Evolutionary conservation across 768 basidiomycete species (phyloP), one percentile per base, ranked within the genome.

Genomic region (Hortiboletus campestris): DNA sequence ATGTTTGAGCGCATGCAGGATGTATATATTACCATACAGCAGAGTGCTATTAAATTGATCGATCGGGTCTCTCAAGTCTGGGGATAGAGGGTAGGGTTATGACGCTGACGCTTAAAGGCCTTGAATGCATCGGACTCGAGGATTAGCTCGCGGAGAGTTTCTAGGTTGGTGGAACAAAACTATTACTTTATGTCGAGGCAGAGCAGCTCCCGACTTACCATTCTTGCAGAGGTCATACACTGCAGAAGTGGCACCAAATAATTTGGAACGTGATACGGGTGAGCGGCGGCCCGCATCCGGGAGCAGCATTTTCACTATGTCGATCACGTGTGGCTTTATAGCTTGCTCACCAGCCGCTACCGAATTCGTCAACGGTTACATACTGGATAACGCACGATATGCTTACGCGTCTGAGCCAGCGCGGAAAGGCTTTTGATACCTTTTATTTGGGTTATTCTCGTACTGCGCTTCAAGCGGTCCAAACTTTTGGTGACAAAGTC

Each of bases 291-390:
- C n/a, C 14, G 14, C 12, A 22, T 19, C 20, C 2, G 42, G 49
- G 41, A 47, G 49, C 13, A 59, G 16, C 50, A 55, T 59, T 1
- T n/a, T 32, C 12, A 61, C 40, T 13, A 61, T 59, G 2, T 46
- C 19, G 12, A 2, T 12, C n/a, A 61, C 7, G 25, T 19, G 40
- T 8, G 16, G 29, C 35, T 29, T 13, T 40, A 61, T 59, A 7
- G 44, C 53, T 9, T 22, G 10, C 43, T 55, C 25, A 2, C 56
- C 56, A 20, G 25, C 40, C 41, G 1, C 56, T 57, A 29, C 22
- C 7, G 1, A 29, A 31, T 22, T n/a, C 13, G 16, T 53, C 25
- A 57, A 46, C 8, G 17, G 17, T 13, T 7, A 29, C 35, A 19
- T 7, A 6, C 28, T 16, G 8, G 17, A 25, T 12, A 25, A 42